Base-by-base conservation (phyloP, 1,284 basidiomycete species). In the Ustilago cynodontis region DNA sequence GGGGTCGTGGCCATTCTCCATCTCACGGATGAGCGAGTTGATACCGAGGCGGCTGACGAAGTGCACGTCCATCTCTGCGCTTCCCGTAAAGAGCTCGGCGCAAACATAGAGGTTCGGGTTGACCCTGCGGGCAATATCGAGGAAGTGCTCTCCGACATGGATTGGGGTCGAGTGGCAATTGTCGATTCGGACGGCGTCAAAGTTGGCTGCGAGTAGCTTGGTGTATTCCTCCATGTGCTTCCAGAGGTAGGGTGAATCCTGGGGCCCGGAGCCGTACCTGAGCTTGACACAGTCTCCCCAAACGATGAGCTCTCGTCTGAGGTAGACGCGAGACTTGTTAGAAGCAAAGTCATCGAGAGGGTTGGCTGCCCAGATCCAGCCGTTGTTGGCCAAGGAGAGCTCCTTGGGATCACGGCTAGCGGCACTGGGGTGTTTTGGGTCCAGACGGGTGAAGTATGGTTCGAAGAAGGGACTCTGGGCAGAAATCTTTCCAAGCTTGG, bases 271-370 rank as follows among this genome's bases (percentile, higher is more conserved):
- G 24, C 82, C 96, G 83, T 98, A 99, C 45, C 95, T 93, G 51
- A 98, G 90, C 86, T 99, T 99, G 84, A 98, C 96, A 85, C 96
- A 98, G 86, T 99, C 97, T 47, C 92, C 92, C 96, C 96, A 99
- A 20, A 92, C 94, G 79, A 99, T 98, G 55, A 99, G 94, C 86
- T 98, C 94, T 58, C 96, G 92, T 31, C 94, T 92, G 53, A 98
- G 89, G 86, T 99, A 99, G 1, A 95, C 93, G 86, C 96, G 96
- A n/a, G 95, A 98, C 1, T 93, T 92, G 54, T 91, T 90, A n/a
- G 94, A 90, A 10, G 95, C 96, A 87, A 99, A 99, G 88, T 98
- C 97, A 76, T 91, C 89, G 22, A 99, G 89, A 0, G 96, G 96
- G 86, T 99, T 92, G 2, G 96, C 95, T 67, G 93, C 89, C 96